Evolutionary conservation across 805 yeast species (phyloP), one percentile per base, ranked within the genome.

Genomic region (Martiniozyma abietophila): DNA sequence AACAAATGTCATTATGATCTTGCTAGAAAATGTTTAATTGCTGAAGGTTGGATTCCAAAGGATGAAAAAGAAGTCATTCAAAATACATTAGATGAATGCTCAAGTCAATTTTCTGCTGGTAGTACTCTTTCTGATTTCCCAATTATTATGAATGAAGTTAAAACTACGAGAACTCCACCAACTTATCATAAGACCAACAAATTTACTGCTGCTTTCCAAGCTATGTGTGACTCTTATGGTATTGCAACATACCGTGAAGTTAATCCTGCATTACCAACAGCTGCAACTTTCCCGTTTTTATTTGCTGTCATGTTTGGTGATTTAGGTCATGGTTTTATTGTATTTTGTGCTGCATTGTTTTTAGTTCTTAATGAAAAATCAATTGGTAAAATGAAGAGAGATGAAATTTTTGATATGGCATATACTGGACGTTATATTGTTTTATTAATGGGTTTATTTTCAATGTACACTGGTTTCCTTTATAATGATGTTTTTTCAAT

Each of bases 291-390:
- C 65, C 98, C 98, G 17, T 92, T 92, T 58, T 82, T 92, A 94
- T 92, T 92, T 63, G 96, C 98, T 19, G 80, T 92, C 49, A 92
- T 92, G 98, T 92, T 92, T 66, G 98, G 98, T 66, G 98, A 92
- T 64, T 56, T 88, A 39, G 98, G 98, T 11, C 98, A 92, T 63
- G 98, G 98, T 5, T 71, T 86, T 40, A 72, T 92, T 31, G 64
- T 92, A 57, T 70, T 80, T 35, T 57, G 80, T 37, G 83, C 85
- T 12, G 95, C 94, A 2, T 59, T 74, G 34, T 58, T 62, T 20
- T 63, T 92, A 43, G 86, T 92, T 8, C 44, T 76, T 32, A 78
- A 80, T 53, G 98, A 92, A 58, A 69, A 67, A 42, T 67, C 70
- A 43, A 71, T 92, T 34, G 78, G 70, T 17, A 66, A 65, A 31